phyloP scores from a whole-genome alignment of 129 eudicot species.

The Helianthus tuberosus region DNA sequence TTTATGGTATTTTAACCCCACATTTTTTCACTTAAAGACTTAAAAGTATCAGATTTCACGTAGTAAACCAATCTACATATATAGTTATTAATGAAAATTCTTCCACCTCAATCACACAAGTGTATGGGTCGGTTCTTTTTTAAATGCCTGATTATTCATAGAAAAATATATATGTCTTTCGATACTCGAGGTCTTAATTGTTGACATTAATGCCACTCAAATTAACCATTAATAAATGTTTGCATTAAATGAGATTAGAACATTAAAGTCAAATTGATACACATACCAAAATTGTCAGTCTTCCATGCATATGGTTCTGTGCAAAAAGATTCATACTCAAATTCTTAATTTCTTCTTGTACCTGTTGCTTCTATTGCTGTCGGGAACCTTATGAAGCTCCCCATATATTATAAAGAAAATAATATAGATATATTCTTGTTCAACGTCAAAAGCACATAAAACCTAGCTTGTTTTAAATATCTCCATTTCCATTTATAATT shows the following conservation, averaged over 20 bases:
- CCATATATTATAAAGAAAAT: slow-evolving; percentile 3
- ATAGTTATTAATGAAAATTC: background rate
- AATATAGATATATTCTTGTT: too few species aligned
- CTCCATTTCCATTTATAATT: too few species aligned
- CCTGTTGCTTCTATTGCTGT: slow-evolving; percentile 42
- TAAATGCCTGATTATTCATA: slow-evolving; percentile 19
- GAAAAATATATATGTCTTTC: background rate
- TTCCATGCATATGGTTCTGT: slow-evolving; percentile 40
- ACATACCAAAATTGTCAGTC: slow-evolving; percentile 47
- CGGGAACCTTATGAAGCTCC: slow-evolving; percentile 25
- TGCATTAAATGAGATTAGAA: slow-evolving; percentile 42
- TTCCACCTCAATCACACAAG: slow-evolving; percentile 16
- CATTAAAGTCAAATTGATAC: slow-evolving; percentile 45
- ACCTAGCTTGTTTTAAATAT: too few species aligned
- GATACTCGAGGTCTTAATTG: slow-evolving; percentile 38
- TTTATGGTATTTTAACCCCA: background rate
- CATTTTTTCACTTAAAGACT: background rate
- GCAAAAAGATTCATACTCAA: slow-evolving; percentile 30
- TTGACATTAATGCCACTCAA: slow-evolving; percentile 39
- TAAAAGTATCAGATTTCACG: background rate
- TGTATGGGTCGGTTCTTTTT: slow-evolving; percentile 21
- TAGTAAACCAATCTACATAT: background rate
- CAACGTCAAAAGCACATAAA: too few species aligned
- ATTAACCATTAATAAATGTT: slow-evolving; percentile 16
- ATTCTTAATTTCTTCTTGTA: slow-evolving; percentile 41